phyloP scores from a whole-genome alignment of 306 rosid genomes.

The Ormosia semicastrata region DNA sequence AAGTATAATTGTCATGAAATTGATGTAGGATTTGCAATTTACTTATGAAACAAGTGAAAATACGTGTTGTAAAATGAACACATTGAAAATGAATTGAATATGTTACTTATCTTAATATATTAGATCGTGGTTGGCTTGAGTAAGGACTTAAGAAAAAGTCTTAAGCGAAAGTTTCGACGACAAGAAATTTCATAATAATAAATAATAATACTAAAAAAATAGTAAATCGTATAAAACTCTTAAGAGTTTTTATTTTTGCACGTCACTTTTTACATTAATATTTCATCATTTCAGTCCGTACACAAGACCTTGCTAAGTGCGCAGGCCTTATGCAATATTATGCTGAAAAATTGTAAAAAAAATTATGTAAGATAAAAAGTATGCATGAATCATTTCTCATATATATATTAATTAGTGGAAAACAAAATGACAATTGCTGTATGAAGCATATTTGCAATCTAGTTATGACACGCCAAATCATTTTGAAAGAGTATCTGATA shows the following conservation, averaged over 20 bases:
- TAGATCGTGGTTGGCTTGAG: not conserved
- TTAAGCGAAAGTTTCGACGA: not conserved
- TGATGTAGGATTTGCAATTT: not conserved
- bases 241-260: not conserved
- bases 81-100: not conserved
- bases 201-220: no score
- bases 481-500: constrained; percentile 1
- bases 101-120: not conserved
- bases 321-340: not conserved
- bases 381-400: not conserved
- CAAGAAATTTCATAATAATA: no score
- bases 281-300: no score
- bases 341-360: not conserved
- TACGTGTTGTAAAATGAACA: not conserved
- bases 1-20: no score
- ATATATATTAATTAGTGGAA: not conserved
- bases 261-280: not conserved
- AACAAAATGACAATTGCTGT: not conserved
- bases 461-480: not conserved
- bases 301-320: no score
- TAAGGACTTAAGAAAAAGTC: not conserved
- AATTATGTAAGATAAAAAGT: not conserved
- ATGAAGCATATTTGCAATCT: not conserved
- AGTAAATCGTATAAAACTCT: no score
- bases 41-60: not conserved